Conservation (phyloP, 208 protist species). For the Trypanosoma conorhini region DNA sequence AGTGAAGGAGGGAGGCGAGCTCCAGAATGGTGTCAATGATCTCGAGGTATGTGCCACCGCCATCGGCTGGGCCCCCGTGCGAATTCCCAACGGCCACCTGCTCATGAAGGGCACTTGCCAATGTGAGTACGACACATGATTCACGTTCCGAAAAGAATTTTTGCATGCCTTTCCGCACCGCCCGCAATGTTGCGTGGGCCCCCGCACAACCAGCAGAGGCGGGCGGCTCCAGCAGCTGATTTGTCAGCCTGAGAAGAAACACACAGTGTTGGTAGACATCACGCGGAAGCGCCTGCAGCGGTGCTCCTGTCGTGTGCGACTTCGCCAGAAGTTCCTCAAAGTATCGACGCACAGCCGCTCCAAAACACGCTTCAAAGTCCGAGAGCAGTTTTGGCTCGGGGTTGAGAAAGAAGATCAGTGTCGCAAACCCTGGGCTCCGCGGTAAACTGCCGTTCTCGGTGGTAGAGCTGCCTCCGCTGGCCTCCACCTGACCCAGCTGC, state of each 20-base stretch:
- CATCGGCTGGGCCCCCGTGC: background rate
- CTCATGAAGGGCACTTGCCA: constrained; percentile 55
- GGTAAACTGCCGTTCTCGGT: background rate
- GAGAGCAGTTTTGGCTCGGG: constrained; percentile 9
- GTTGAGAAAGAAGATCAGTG: constrained; percentile 26
- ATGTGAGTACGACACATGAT: constrained; percentile 45
- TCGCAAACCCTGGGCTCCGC: constrained; percentile 10
- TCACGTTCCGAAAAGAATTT: constrained; percentile 52
- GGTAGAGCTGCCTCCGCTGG: background rate
- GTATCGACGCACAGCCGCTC: constrained; percentile 6
- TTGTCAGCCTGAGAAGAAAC: constrained; percentile 23
- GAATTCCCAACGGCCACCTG: constrained; percentile 20
- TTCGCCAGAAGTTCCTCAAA: constrained; percentile 7
- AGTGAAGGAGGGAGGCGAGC: constrained; percentile 61
- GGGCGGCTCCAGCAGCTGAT: constrained; percentile 19
- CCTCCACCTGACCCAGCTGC: constrained; percentile 11
- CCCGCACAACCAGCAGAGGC: constrained; percentile 11
- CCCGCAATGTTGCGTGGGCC: constrained; percentile 25
- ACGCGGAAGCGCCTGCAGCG: constrained; percentile 13
- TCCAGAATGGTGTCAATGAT: constrained; percentile 71
- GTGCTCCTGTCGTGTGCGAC: background rate
- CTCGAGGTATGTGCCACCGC: constrained; percentile 26
- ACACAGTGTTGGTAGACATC: constrained; percentile 31
- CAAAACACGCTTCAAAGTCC: constrained; percentile 14
- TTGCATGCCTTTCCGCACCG: constrained; percentile 52